Conservation (phyloP, 108 stramenopile species). For the Pelagomonas calceolata region DNA sequence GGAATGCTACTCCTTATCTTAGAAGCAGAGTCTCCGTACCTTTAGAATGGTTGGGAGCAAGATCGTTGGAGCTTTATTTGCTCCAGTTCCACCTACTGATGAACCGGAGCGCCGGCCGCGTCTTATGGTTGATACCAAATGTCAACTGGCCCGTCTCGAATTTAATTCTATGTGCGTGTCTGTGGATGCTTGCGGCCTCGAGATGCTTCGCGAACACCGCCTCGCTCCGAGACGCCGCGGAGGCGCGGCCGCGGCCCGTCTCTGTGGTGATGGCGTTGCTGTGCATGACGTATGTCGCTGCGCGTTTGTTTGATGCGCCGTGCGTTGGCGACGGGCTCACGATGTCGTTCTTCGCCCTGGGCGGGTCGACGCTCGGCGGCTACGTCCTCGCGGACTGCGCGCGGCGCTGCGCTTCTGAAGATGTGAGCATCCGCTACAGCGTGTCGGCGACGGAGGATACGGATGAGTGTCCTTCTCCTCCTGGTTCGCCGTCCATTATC, state of each 20-base stretch:
- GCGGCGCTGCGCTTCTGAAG: too few species aligned
- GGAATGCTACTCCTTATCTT: slow-evolving; percentile 36
- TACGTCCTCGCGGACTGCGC: too few species aligned
- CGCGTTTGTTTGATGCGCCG: not conserved
- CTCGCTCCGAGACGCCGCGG: not conserved
- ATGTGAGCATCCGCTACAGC: too few species aligned
- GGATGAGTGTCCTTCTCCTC: too few species aligned
- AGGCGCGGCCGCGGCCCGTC: not conserved
- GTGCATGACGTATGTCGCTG: not conserved
- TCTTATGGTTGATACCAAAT: slow-evolving; percentile 30
- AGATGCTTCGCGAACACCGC: slow-evolving; percentile 3
- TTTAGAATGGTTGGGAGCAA: slow-evolving; percentile 40
- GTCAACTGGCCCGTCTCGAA: slow-evolving; percentile 1
- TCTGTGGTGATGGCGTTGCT: not conserved
- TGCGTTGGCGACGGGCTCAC: too few species aligned
- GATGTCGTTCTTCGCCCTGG: too few species aligned
- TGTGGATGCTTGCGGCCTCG: slow-evolving; percentile 1
- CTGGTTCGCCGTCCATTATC: too few species aligned
- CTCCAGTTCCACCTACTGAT: slow-evolving; percentile 53
- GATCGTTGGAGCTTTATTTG: slow-evolving; percentile 48
- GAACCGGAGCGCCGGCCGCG: slow-evolving; percentile 44
- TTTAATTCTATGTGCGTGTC: slow-evolving; percentile 1
- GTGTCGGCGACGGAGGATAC: too few species aligned
- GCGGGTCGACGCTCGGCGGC: too few species aligned
- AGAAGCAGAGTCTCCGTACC: slow-evolving; percentile 25